Evolutionary conservation across 1,139 yeast species (phyloP).

Genomic region (Candida neerlandica): DNA sequence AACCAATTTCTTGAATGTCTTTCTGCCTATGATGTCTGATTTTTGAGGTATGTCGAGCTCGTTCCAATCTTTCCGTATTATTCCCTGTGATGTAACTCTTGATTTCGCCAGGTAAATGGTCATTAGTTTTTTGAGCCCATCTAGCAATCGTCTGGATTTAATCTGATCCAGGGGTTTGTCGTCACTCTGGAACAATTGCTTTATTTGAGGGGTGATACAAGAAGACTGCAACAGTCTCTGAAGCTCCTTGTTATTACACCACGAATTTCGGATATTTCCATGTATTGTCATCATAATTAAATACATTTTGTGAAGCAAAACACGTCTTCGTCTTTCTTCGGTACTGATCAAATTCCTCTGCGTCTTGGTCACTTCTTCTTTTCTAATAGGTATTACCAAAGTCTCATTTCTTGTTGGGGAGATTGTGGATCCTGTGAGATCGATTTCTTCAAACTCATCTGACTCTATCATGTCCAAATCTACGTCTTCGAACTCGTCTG

Average conservation of each 20-base stretch:
- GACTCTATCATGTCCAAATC: constrained; percentile 22
- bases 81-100: constrained; percentile 48
- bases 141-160: constrained; percentile 71
- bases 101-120: constrained; percentile 63
- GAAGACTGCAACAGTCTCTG: constrained; percentile 39
- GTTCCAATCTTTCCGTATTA: constrained; percentile 62
- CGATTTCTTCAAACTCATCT: constrained; percentile 39
- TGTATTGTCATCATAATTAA: constrained; percentile 62
- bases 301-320: constrained; percentile 57
- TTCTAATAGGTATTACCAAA: constrained; percentile 12
- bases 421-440: constrained; percentile 15
- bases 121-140: constrained; percentile 69
- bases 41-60: constrained; percentile 37
- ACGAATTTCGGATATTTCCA: constrained; percentile 67
- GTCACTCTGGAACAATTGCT: constrained; percentile 33
- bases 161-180: constrained; percentile 39
- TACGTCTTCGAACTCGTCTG: constrained; percentile 40
- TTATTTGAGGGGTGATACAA: constrained; percentile 41
- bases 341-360: constrained; percentile 17
- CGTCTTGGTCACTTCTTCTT: constrained; percentile 19
- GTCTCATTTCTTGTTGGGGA: constrained; percentile 4
- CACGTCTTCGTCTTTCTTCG: constrained; percentile 16
- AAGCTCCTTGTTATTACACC: constrained; percentile 63
- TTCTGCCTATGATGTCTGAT: constrained; percentile 30
- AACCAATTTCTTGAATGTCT: constrained; percentile 45